These are phyloP conservation scores for Penicillium glabrum DNA, from an alignment of 2,329 filamentous ascomycete genomes.

Conservation along the genomic window DNA sequence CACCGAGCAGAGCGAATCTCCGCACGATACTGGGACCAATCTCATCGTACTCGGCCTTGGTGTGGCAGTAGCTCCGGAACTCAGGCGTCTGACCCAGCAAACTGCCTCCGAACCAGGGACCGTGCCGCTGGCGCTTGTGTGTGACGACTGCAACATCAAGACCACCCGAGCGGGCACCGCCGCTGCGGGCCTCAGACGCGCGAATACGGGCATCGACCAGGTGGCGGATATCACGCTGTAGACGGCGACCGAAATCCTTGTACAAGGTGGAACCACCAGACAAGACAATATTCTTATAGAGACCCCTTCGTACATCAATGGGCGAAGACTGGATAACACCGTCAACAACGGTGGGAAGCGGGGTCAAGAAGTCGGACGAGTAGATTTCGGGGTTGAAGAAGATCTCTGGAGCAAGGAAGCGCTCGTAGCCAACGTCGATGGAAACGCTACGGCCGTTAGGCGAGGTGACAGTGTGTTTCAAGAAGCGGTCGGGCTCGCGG, in stretches of 20 bases:
- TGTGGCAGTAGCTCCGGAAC: conserved; percentile 98
- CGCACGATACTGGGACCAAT: conserved; percentile 94
- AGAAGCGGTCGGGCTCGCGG: conserved; percentile 84
- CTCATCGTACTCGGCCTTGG: conserved; percentile 85
- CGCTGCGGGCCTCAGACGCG: conserved; percentile 86
- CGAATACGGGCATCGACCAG: conserved; percentile 90
- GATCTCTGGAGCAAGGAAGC: conserved; percentile 96
- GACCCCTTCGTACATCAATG: conserved; percentile 91
- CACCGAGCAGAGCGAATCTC: conserved; percentile 89
- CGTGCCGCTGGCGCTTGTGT: conserved; percentile 95
- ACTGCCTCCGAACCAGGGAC: conserved; percentile 97
- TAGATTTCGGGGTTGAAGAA: conserved; percentile 99
- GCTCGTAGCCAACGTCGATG: conserved; percentile 95
- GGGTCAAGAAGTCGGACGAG: conserved; percentile 96
- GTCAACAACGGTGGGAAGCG: conserved; percentile 90
- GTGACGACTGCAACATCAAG: conserved; percentile 96
- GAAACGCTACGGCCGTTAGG: conserved; percentile 80
- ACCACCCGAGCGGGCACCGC: conserved; percentile 88
- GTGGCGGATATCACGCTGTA: conserved; percentile 97
- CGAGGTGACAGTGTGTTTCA: conserved; percentile 83
- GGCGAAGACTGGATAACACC: conserved; percentile 96
- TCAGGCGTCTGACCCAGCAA: conserved; percentile 95
- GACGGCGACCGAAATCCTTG: conserved; percentile 93
- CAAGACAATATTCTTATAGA: conserved; percentile 99
- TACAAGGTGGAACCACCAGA: conserved; percentile 96